Evolutionary conservation across 495 filamentous ascomycete genomes (phyloP).

Genomic region (Trichoderma virens): DNA sequence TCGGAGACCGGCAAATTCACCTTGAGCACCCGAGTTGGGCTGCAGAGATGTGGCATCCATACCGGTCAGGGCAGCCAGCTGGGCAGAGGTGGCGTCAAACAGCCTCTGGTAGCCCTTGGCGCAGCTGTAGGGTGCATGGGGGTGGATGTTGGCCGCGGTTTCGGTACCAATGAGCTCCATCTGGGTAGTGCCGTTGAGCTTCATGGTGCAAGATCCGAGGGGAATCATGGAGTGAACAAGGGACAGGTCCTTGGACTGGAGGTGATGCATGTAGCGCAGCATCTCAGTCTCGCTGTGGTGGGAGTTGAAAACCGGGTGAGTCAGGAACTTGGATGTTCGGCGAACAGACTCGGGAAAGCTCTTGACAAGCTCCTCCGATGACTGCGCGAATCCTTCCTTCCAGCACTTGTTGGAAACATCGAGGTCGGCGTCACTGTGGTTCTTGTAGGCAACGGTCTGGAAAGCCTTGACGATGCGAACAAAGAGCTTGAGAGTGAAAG

Average conservation of each 20-base stretch:
- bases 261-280: conserved; percentile 87
- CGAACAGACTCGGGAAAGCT: conserved; percentile 53
- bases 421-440: conserved; percentile 22
- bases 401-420: conserved; percentile 26
- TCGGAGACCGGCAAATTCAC: conserved; percentile 91
- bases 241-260: conserved; percentile 93
- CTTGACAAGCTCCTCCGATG: conserved; percentile 18
- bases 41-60: conserved; percentile 88
- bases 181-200: conserved; percentile 74
- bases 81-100: conserved; percentile 62
- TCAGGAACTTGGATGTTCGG: conserved; percentile 69
- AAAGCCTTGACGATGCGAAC: conserved; percentile 45
- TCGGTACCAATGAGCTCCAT: conserved; percentile 47
- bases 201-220: conserved; percentile 99
- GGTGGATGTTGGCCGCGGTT: conserved; percentile 80
- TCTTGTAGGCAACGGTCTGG: conserved; percentile 27
- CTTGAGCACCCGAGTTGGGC: conserved; percentile 95
- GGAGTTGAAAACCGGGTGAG: conserved; percentile 93
- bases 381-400: conserved; percentile 4
- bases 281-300: conserved; percentile 97
- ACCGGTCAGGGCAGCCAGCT: conserved; percentile 80
- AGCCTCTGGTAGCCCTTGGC: conserved; percentile 63
- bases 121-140: conserved; percentile 59
- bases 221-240: conserved; percentile 98
- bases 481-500: conserved; percentile 25